These are phyloP conservation scores for Tieghemostelium lacteum DNA, from an alignment of 78 protist species.

Conservation along the genomic window DNA sequence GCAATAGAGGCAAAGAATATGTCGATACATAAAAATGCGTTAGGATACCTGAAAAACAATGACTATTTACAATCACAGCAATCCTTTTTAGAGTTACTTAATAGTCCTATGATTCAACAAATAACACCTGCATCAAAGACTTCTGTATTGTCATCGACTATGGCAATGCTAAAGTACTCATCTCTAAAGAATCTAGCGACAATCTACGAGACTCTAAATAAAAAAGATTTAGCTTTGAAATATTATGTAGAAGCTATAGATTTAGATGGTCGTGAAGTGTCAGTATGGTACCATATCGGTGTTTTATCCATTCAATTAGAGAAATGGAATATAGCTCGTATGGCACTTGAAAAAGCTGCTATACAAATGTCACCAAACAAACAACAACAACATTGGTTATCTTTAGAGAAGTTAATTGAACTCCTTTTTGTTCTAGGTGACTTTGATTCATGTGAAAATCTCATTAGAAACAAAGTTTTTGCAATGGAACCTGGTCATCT, in stretches of 20 bases:
- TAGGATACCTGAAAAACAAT: slow-evolving; percentile 20
- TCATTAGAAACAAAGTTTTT: not conserved
- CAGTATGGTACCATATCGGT: slow-evolving; percentile 36
- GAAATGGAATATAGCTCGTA: slow-evolving; percentile 29
- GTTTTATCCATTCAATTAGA: slow-evolving; percentile 8
- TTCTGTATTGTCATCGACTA: not conserved
- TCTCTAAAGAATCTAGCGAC: slow-evolving; percentile 57
- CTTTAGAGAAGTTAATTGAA: slow-evolving; percentile 25
- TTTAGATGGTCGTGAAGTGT: slow-evolving; percentile 43
- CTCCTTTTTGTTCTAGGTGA: slow-evolving; percentile 43
- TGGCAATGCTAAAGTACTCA: slow-evolving; percentile 33
- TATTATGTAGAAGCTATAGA: slow-evolving; percentile 21
- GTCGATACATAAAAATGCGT: slow-evolving; percentile 30
- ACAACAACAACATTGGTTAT: slow-evolving; percentile 61
- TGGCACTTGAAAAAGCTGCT: slow-evolving; percentile 28
- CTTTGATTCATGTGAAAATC: not conserved
- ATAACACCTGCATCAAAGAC: not conserved
- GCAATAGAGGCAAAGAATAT: slow-evolving; percentile 31
- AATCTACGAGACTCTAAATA: slow-evolving; percentile 21
- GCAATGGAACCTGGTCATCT: slow-evolving; percentile 8
- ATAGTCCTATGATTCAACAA: not conserved
- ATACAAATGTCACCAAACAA: slow-evolving; percentile 2
- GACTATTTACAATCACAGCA: slow-evolving; percentile 56
- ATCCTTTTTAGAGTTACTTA: slow-evolving; percentile 12
- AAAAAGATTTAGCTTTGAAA: slow-evolving; percentile 9